A percentile compares a stretch with the other conserved stretches of the same genome.
phyloP scores from a whole-genome alignment of 345 rosid genomes.

The Gossypium raimondii region DNA sequence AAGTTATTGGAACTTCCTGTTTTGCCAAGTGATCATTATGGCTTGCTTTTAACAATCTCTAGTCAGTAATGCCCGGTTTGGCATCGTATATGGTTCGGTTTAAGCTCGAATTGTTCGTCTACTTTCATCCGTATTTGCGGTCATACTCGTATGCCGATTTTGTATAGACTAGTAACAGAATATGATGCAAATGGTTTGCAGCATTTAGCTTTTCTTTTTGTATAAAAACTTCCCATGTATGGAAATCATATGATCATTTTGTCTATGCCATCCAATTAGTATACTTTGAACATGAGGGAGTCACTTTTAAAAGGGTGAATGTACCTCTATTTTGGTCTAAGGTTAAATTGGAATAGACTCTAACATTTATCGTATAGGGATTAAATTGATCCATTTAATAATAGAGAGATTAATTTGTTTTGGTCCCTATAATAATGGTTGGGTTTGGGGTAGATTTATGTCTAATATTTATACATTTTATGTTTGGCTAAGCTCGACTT shows the following conservation, averaged over 20 bases:
- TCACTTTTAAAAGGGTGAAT: too few species aligned
- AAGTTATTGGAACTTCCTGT: slow-evolving; percentile 76
- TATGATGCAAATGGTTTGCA: background rate
- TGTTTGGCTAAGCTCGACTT: too few species aligned
- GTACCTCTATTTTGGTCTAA: too few species aligned
- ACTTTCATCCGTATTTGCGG: background rate
- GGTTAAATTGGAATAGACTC: too few species aligned
- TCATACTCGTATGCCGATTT: slow-evolving; percentile 22
- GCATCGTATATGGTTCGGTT: background rate
- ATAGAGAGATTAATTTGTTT: too few species aligned
- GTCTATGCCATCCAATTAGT: too few species aligned
- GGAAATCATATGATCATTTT: background rate
- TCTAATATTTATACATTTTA: too few species aligned
- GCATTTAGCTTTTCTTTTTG: slow-evolving; percentile 1
- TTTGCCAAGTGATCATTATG: slow-evolving; percentile 93
- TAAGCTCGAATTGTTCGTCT: background rate
- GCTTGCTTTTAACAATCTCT: slow-evolving; percentile 70
- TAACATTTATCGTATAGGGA: too few species aligned
- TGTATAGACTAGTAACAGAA: slow-evolving; percentile 16
- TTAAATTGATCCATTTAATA: too few species aligned
- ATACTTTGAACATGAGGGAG: too few species aligned
- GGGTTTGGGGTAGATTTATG: too few species aligned
- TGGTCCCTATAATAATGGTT: too few species aligned
- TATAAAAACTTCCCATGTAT: background rate
- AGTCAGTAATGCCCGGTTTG: slow-evolving; percentile 15